These are phyloP conservation scores for Neofusicoccum sp. DNA, from an alignment of 2,329 filamentous ascomycete genomes.

Conservation along the genomic window DNA sequence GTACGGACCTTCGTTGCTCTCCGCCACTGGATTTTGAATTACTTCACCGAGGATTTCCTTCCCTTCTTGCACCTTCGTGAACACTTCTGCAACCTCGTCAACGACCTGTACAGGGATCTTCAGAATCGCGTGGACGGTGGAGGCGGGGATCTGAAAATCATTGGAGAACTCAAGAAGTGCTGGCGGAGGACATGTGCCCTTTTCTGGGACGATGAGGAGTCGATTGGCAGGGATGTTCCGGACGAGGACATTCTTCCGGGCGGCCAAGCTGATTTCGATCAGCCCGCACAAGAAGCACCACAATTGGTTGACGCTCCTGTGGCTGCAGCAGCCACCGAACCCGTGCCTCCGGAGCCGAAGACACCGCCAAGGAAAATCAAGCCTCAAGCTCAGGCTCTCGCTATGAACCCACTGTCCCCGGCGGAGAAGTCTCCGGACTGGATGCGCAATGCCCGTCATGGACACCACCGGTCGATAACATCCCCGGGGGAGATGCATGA, in stretches of 20 bases:
- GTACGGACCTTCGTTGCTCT: slow-evolving; percentile 95
- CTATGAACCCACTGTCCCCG: slow-evolving; percentile 2
- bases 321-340: background rate
- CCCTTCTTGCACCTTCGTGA: slow-evolving; percentile 71
- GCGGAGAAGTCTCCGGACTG: background rate
- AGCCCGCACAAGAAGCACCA: background rate
- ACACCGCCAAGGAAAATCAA: slow-evolving; percentile 10
- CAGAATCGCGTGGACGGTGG: slow-evolving; percentile 55
- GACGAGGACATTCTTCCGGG: slow-evolving; percentile 74
- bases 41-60: slow-evolving; percentile 94
- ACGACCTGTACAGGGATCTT: slow-evolving; percentile 60
- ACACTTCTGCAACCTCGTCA: slow-evolving; percentile 80
- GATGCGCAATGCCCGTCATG: slow-evolving; percentile 35
- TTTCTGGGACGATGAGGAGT: slow-evolving; percentile 81
- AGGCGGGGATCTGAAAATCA: slow-evolving; percentile 75
- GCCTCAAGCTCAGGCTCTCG: background rate
- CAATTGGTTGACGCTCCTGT: background rate
- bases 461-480: slow-evolving; percentile 41
- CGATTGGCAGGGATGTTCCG: slow-evolving; percentile 59
- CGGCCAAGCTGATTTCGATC: slow-evolving; percentile 59
- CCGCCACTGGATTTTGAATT: slow-evolving; percentile 97
- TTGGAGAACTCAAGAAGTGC: slow-evolving; percentile 93
- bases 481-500: slow-evolving; percentile 34
- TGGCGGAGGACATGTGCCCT: slow-evolving; percentile 89
- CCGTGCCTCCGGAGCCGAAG: background rate